These are phyloP conservation scores for Sugiyamaella smithiae DNA, from an alignment of 805 yeast genomes.

Conservation along the genomic window DNA sequence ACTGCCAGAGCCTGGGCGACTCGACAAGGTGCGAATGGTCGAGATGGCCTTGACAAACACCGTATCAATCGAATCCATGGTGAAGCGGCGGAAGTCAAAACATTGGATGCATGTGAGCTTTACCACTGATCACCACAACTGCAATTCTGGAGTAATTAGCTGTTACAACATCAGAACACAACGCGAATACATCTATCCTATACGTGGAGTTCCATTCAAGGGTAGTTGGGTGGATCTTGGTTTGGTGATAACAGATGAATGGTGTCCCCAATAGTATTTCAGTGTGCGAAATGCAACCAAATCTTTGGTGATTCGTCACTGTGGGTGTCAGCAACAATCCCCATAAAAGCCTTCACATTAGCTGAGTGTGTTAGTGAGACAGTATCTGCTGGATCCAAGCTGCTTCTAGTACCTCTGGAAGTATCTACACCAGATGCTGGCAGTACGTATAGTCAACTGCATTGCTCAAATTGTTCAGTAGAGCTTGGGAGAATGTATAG, in stretches of 20 bases:
- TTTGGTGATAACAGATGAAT: no score
- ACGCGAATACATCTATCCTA: no score
- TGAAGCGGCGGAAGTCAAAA: conserved; percentile 8
- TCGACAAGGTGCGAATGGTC: conserved; percentile 69
- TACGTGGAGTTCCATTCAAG: no score
- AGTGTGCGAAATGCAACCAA: conserved; percentile 25
- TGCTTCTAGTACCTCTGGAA: conserved; percentile 13
- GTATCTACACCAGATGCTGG: conserved; percentile 25
- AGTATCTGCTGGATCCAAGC: conserved; percentile 11
- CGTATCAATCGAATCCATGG: conserved; percentile 46
- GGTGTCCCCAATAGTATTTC: conserved; percentile 28
- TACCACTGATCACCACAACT: no score
- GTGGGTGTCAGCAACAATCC: conserved; percentile 27
- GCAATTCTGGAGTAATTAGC: no score
- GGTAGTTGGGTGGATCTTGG: no score
- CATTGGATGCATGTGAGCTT: background rate
- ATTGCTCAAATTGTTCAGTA: conserved; percentile 23
- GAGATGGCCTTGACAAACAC: conserved; percentile 81
- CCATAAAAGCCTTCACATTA: conserved; percentile 24
- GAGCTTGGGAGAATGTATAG: conserved; percentile 27
- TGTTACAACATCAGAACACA: no score
- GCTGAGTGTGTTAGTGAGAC: conserved; percentile 16
- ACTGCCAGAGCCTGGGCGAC: conserved; percentile 57
- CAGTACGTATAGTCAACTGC: conserved; percentile 23
- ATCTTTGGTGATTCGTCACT: conserved; percentile 29